Evolutionary conservation across 176 grass and related monocot genomes (phyloP), one percentile per base, ranked within the genome.

Genomic region (Chloris gayana): DNA sequence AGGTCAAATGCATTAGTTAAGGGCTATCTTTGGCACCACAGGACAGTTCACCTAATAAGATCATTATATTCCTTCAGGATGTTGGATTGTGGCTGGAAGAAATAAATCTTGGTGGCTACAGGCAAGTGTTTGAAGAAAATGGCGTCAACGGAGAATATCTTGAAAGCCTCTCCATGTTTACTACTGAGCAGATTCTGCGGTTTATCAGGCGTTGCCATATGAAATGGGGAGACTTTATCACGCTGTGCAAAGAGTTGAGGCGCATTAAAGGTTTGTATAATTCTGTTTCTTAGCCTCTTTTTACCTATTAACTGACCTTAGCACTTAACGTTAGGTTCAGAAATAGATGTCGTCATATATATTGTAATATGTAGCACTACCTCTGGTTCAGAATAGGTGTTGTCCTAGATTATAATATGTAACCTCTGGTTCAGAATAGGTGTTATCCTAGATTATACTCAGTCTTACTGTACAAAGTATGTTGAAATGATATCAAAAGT

Each of bases 191-290:
- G 78, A 95, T 99, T 83, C 82, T 99, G 76, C 88, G 96, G 44
- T 99, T 99, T 93, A 99, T 99, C 29, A 91, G 96, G 72, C 91
- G 90, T 30, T 99, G 96, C 80, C 96, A 95, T 88, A 99, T 99
- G 96, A 99, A 95, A 86, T 99, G 96, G 93, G 96, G 96, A 78
- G 96, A 99, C 62, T 99, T 99, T 57, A 99, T 95, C 79, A 93
- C 96, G 76, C 80, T 99, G 21, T 99, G 96, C 96, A 99, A 99
- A 84, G 96, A 99, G 78, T 85, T 99, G 79, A 91, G 96, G 79
- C 93, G 90, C 76, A 99, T 99, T 73, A 99, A 95, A 95, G 96
- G 96, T 99, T 74, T 73, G 64, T 46, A 67, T 62, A 32, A 79
- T 54, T 77, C 14, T 62, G 21, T 53, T 74, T 76, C 31, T 41